Evolutionary conservation across 1,284 basidiomycete species (phyloP).

Genomic region (Melampsora medusae): DNA sequence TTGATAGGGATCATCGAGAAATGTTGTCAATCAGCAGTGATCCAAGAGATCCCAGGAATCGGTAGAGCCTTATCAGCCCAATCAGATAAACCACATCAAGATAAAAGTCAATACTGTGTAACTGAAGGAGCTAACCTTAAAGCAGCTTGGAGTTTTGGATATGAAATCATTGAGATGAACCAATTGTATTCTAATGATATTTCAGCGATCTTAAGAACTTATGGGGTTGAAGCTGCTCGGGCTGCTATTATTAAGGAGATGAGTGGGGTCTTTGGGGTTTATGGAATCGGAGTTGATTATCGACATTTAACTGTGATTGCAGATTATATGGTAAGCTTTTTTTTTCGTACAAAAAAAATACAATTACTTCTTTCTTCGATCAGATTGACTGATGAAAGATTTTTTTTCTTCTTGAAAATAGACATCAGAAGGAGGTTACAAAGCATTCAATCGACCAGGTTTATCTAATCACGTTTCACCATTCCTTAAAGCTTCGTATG

Average conservation of each 20-base stretch:
- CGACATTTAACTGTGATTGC: conserved; percentile 96
- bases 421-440: conserved; percentile 96
- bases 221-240: conserved; percentile 61
- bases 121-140: conserved; percentile 82
- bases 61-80: conserved; percentile 42
- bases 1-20: conserved; percentile 86
- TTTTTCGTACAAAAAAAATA: background rate
- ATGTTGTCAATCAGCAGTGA: conserved; percentile 73
- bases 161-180: conserved; percentile 75
- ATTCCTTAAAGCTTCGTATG: conserved; percentile 92
- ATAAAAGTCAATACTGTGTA: conserved; percentile 53
- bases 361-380: background rate
- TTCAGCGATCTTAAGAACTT: conserved; percentile 83
- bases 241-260: conserved; percentile 67
- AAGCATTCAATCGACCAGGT: conserved; percentile 94
- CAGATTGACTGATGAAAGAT: too few species aligned
- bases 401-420: conserved; percentile 54
- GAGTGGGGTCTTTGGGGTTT: conserved; percentile 87
- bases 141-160: conserved; percentile 84
- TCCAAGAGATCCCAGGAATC: conserved; percentile 84
- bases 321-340: conserved; percentile 84
- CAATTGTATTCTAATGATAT: conserved; percentile 93
- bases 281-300: conserved; percentile 92
- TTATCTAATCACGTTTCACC: conserved; percentile 87
- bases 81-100: conserved; percentile 40